These are phyloP conservation scores for Vaccinium myrtillus DNA, from an alignment of 148 eudicot genomes.

Conservation along the genomic window DNA sequence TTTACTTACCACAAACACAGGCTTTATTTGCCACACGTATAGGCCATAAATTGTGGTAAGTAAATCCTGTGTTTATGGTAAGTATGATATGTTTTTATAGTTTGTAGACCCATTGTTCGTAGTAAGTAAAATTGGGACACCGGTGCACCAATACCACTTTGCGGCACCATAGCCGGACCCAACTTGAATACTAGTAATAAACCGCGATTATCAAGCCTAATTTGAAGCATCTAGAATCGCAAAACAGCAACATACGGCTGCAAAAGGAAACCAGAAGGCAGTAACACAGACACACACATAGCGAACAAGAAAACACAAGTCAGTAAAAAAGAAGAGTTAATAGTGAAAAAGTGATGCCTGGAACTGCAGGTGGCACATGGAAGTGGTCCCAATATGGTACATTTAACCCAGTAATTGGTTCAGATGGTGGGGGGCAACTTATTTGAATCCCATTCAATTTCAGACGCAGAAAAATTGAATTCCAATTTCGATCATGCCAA, in stretches of 20 bases:
- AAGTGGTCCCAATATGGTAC: constrained; percentile 2
- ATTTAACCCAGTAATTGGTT: background rate
- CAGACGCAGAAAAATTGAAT: background rate
- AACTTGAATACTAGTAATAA: background rate
- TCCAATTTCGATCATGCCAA: background rate
- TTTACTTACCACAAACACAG: too few relatives aligned
- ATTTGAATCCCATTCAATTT: background rate
- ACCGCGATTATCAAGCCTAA: background rate
- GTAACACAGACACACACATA: background rate
- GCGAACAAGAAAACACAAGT: background rate
- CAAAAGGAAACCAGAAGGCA: background rate
- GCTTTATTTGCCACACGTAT: too few relatives aligned
- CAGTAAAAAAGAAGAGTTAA: background rate
- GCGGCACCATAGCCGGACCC: too few relatives aligned
- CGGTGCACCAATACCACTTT: too few relatives aligned
- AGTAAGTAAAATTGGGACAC: too few relatives aligned
- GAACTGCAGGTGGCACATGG: constrained; percentile 6
- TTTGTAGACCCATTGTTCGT: too few relatives aligned
- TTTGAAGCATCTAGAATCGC: background rate
- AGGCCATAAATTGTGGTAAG: too few relatives aligned
- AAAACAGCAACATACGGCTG: background rate
- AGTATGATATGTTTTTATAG: too few relatives aligned
- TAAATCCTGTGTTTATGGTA: too few relatives aligned
- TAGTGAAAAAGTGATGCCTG: background rate
- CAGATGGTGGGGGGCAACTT: background rate